A percentile compares a stretch with the other conserved stretches of the same genome.
These are phyloP conservation scores for Sechiopsis laciniata DNA, from an alignment of 306 rosid genomes.

Conservation along the genomic window DNA sequence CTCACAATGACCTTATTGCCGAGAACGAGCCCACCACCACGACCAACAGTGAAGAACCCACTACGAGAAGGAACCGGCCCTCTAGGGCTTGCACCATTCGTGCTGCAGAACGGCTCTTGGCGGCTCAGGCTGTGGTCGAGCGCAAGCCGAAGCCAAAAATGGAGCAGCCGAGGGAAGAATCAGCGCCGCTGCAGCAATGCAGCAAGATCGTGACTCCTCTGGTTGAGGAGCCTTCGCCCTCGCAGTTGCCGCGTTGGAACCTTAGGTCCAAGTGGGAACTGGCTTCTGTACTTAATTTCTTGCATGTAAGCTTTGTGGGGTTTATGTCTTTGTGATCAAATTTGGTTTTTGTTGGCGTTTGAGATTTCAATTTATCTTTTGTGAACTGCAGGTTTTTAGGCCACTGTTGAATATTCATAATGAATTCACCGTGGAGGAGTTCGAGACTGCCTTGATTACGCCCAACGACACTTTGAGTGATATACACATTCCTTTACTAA, in stretches of 20 bases:
- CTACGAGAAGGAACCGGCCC: slow-evolving; percentile 72
- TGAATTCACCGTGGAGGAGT: slow-evolving; percentile 92
- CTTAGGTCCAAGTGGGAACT: slow-evolving; percentile 95
- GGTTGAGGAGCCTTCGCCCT: slow-evolving; percentile 60
- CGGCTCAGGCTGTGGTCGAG: slow-evolving; percentile 34
- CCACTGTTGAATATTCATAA: slow-evolving; percentile 69
- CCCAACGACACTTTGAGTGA: slow-evolving; percentile 91
- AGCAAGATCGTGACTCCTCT: slow-evolving; percentile 76
- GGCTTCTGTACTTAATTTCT: slow-evolving; percentile 83
- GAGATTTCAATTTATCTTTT: slow-evolving; percentile 18
- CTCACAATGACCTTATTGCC: slow-evolving; percentile 23
- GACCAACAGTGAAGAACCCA: slow-evolving; percentile 22
- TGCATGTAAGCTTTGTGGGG: slow-evolving; percentile 57
- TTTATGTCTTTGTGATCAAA: slow-evolving; percentile 18
- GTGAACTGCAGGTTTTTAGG: slow-evolving; percentile 63
- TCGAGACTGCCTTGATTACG: slow-evolving; percentile 81
- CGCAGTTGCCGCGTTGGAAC: slow-evolving; percentile 80
- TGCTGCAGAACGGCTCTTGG: slow-evolving; percentile 57
- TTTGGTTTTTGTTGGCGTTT: slow-evolving; percentile 33
- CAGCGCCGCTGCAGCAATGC: slow-evolving; percentile 47
- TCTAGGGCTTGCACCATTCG: slow-evolving; percentile 94
- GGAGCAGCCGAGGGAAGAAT: slow-evolving; percentile 40
- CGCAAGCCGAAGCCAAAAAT: slow-evolving; percentile 28
- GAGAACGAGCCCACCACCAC: slow-evolving; percentile 40
- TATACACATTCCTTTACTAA: slow-evolving; percentile 80